These are phyloP conservation scores for Cystobasidium tubakii DNA, from an alignment of 768 basidiomycete species.

Conservation along the genomic window DNA sequence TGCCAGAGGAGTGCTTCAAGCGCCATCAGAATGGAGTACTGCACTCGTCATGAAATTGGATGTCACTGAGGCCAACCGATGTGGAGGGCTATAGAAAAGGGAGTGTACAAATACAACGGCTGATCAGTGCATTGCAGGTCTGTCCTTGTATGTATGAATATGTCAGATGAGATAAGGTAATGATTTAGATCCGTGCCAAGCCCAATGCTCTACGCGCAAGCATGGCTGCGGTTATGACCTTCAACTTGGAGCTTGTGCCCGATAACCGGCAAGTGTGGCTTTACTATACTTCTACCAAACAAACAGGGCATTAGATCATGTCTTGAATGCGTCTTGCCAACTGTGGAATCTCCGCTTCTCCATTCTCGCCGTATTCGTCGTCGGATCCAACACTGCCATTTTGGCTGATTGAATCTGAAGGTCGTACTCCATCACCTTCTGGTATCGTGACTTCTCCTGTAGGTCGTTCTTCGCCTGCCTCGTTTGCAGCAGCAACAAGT, in stretches of 20 bases:
- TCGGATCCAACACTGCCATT: constrained; percentile 30
- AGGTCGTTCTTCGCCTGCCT: not conserved
- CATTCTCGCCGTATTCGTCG: constrained; percentile 34
- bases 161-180: not conserved
- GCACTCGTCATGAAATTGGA: not conserved
- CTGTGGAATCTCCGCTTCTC: constrained; percentile 34
- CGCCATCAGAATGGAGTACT: not conserved
- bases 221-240: no score
- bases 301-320: constrained; percentile 28
- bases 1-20: no score
- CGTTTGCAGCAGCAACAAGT: constrained; percentile 50
- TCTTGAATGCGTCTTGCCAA: constrained; percentile 28
- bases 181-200: not conserved
- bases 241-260: no score
- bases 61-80: not conserved
- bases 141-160: not conserved
- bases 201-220: no score
- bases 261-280: no score
- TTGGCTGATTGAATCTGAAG: constrained; percentile 24
- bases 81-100: not conserved
- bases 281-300: no score
- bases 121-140: not conserved
- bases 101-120: not conserved
- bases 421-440: constrained; percentile 26
- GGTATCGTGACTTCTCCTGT: constrained; percentile 25